Conservation (phyloP, 2,329 filamentous ascomycete species). For the Fusarium cyanostomum region DNA sequence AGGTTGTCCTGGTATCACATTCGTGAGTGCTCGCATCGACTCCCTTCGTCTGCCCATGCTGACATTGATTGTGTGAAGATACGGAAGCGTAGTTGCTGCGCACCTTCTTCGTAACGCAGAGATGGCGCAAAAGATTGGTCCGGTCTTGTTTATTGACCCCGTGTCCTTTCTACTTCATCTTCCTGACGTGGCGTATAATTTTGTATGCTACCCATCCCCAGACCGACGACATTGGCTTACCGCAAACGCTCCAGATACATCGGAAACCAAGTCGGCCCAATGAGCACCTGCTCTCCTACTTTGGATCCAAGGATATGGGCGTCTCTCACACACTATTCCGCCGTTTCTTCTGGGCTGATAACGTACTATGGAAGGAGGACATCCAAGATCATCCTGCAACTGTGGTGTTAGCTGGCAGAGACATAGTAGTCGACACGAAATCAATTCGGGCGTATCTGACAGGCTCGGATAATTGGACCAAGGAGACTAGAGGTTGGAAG, state of each 20-base stretch:
- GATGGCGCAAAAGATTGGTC: slow-evolving; percentile 51
- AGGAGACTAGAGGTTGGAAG: slow-evolving; percentile 21
- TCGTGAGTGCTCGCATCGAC: slow-evolving; percentile 37
- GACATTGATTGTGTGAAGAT: slow-evolving; percentile 42
- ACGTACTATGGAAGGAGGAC: slow-evolving; percentile 68
- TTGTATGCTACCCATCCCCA: slow-evolving; percentile 47
- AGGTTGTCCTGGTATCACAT: slow-evolving; percentile 64
- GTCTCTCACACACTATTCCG: slow-evolving; percentile 66
- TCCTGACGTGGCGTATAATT: slow-evolving; percentile 71
- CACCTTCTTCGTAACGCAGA: slow-evolving; percentile 60
- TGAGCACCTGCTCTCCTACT: slow-evolving; percentile 68
- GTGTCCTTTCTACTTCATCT: slow-evolving; percentile 69
- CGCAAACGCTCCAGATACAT: slow-evolving; percentile 44
- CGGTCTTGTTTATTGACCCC: slow-evolving; percentile 66
- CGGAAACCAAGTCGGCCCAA: slow-evolving; percentile 58
- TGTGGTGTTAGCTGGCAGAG: slow-evolving; percentile 59
- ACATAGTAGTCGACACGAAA: slow-evolving; percentile 64
- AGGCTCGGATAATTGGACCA: slow-evolving; percentile 41
- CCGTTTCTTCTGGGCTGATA: slow-evolving; percentile 70
- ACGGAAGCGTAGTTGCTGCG: slow-evolving; percentile 64
- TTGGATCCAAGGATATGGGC: slow-evolving; percentile 66
- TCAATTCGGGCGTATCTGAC: slow-evolving; percentile 62
- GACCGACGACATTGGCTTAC: slow-evolving; percentile 7
- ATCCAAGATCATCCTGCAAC: slow-evolving; percentile 55
- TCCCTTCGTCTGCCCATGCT: background rate